Conservation (phyloP, 2,329 filamentous ascomycete species). For the Fusarium virguliforme region DNA sequence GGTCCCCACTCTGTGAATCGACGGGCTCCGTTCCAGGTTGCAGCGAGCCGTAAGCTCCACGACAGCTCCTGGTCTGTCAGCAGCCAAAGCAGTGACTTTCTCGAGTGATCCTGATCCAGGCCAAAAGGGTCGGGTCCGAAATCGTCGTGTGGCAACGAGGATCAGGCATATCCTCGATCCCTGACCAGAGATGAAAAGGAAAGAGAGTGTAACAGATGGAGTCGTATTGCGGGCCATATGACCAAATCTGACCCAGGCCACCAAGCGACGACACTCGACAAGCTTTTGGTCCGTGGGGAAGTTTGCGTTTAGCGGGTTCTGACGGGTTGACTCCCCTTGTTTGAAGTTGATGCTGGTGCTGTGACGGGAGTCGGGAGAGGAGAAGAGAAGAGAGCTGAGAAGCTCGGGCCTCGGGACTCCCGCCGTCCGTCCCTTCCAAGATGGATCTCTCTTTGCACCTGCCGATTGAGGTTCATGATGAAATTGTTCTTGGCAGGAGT, state of each 20-base stretch:
- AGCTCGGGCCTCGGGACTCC: slow-evolving; percentile 9
- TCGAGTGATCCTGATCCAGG: background rate
- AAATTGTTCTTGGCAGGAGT: slow-evolving; percentile 7
- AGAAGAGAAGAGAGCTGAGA: background rate
- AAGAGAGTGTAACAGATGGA: slow-evolving; percentile 27
- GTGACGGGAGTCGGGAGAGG: background rate
- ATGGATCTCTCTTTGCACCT: slow-evolving; percentile 10
- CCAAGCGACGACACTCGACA: slow-evolving; percentile 28
- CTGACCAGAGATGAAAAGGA: slow-evolving; percentile 35
- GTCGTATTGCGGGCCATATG: slow-evolving; percentile 35
- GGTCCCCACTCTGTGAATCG: slow-evolving; percentile 9
- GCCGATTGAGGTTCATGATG: slow-evolving; percentile 4
- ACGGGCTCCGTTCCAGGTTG: background rate
- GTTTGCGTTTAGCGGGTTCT: slow-evolving; percentile 37
- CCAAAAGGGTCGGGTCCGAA: background rate
- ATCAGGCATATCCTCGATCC: slow-evolving; percentile 15
- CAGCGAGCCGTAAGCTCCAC: slow-evolving; percentile 7
- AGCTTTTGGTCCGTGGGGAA: slow-evolving; percentile 47
- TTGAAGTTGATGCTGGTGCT: slow-evolving; percentile 21
- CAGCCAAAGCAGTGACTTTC: background rate
- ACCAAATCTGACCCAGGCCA: slow-evolving; percentile 35
- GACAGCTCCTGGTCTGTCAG: background rate
- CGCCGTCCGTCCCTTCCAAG: slow-evolving; percentile 3
- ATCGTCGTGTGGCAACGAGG: slow-evolving; percentile 4
- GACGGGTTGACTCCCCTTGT: slow-evolving; percentile 24